phyloP scores from a whole-genome alignment of 805 yeast species.

The Candida nemodendra region DNA sequence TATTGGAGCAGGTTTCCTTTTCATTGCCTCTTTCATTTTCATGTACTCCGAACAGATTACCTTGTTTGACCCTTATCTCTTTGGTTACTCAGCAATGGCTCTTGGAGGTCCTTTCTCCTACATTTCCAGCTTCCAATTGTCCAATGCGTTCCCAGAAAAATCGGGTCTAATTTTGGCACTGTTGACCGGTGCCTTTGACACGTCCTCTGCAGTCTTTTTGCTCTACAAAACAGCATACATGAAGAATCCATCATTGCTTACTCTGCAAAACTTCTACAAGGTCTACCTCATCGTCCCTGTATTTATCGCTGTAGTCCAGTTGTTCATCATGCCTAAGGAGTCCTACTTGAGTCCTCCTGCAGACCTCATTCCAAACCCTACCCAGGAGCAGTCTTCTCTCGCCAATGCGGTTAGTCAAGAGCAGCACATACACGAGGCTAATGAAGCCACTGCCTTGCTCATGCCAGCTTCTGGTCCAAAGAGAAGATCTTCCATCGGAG shows the following conservation, averaged over 20 bases:
- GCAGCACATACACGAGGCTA: constrained; percentile 19
- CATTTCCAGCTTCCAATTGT: constrained; percentile 55
- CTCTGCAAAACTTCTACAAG: constrained; percentile 44
- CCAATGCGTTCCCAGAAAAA: constrained; percentile 53
- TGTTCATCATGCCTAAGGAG: constrained; percentile 48
- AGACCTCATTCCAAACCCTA: constrained; percentile 33
- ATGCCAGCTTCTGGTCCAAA: constrained; percentile 17
- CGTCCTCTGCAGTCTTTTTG: constrained; percentile 55
- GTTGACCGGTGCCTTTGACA: constrained; percentile 58
- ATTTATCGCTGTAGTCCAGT: constrained; percentile 46
- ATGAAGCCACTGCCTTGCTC: constrained; percentile 19
- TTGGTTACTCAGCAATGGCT: constrained; percentile 53
- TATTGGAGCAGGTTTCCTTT: constrained; percentile 47
- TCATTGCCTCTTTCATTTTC: constrained; percentile 45
- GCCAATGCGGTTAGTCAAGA: constrained; percentile 30
- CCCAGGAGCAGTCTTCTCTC: constrained; percentile 25
- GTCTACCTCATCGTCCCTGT: constrained; percentile 48
- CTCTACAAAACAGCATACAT: constrained; percentile 43
- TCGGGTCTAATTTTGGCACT: constrained; percentile 54
- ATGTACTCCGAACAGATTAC: constrained; percentile 36
- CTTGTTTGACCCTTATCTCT: constrained; percentile 47
- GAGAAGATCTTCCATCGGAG: constrained; percentile 55
- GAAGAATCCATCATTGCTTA: constrained; percentile 34
- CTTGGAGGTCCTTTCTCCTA: constrained; percentile 58
- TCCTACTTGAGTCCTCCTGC: constrained; percentile 46